phyloP scores from a whole-genome alignment of 345 rosid genomes.

The Cardamine resedifolia region DNA sequence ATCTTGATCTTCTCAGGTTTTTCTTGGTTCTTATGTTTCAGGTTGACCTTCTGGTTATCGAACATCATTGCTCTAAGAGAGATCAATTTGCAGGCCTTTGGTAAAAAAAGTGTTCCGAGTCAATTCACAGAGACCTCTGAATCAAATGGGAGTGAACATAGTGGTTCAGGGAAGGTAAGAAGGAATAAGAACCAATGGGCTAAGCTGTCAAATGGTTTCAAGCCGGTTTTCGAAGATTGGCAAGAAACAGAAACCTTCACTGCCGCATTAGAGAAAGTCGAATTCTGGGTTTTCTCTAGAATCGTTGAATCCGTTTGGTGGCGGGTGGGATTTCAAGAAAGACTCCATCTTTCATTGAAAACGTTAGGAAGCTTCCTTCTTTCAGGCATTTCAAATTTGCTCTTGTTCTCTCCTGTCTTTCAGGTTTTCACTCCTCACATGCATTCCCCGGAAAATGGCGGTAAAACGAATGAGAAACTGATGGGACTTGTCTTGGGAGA shows the following conservation, averaged over 20 bases:
- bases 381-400: neutral
- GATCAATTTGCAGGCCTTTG: conserved; percentile 67
- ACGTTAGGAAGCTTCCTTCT: neutral
- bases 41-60: conserved; percentile 95
- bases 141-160: conserved; percentile 42
- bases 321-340: conserved; percentile 56
- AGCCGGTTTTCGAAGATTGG: conserved; percentile 63
- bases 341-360: neutral
- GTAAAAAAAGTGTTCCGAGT: conserved; percentile 36
- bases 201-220: conserved; percentile 34
- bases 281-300: conserved; percentile 90
- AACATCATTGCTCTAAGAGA: conserved; percentile 78
- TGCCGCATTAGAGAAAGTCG: conserved; percentile 68
- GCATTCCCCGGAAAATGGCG: conserved; percentile 54
- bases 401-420: conserved; percentile 7
- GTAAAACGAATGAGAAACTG: conserved; percentile 47
- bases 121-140: conserved; percentile 39
- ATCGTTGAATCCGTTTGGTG: conserved; percentile 95
- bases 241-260: conserved; percentile 78
- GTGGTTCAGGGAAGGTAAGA: conserved; percentile 11
- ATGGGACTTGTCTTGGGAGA: conserved; percentile 65
- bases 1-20: conserved; percentile 4
- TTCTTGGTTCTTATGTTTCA: conserved; percentile 36
- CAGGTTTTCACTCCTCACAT: conserved; percentile 89
- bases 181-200: conserved; percentile 10